phyloP scores from a whole-genome alignment of 139 green algal species.

The Parachlorella kessleri region DNA sequence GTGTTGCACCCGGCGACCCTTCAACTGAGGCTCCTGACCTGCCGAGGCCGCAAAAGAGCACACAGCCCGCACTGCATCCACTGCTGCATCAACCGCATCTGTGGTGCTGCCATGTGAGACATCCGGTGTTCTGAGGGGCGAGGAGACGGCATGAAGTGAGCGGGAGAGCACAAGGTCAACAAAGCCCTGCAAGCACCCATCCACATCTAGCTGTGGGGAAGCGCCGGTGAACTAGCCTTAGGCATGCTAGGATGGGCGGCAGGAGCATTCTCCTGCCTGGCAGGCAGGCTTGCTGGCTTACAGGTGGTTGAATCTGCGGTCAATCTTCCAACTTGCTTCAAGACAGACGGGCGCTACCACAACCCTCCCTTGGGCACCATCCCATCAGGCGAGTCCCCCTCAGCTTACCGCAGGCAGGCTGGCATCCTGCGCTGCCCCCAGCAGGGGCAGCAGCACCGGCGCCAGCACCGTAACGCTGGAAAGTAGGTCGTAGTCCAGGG shows the following conservation, averaged over 20 bases:
- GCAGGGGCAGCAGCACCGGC: neutral
- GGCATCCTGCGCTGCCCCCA: neutral
- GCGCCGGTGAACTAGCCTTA: too few species aligned
- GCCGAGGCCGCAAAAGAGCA: constrained; percentile 2
- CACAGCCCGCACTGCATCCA: constrained; percentile 13
- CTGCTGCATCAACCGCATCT: neutral
- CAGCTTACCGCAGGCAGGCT: too few species aligned
- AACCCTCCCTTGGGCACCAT: too few species aligned
- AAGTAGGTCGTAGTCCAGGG: constrained; percentile 24
- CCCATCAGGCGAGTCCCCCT: too few species aligned
- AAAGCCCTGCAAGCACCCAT: neutral
- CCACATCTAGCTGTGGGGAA: too few species aligned
- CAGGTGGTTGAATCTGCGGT: too few species aligned
- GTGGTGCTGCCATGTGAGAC: neutral
- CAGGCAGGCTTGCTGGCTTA: too few species aligned
- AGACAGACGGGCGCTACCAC: too few species aligned
- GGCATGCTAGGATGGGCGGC: too few species aligned
- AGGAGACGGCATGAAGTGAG: neutral
- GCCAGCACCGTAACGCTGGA: constrained; percentile 9
- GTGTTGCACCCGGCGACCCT: too few species aligned
- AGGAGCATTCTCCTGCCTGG: too few species aligned
- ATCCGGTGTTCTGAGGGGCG: neutral
- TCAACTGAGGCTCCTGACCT: neutral
- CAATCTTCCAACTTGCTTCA: too few species aligned
- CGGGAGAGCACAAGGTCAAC: constrained; percentile 1